A percentile compares a stretch with the other conserved stretches of the same genome.
Conservation (phyloP, 768 basidiomycete genomes). For the Sistotremastrum niveocremeum region DNA sequence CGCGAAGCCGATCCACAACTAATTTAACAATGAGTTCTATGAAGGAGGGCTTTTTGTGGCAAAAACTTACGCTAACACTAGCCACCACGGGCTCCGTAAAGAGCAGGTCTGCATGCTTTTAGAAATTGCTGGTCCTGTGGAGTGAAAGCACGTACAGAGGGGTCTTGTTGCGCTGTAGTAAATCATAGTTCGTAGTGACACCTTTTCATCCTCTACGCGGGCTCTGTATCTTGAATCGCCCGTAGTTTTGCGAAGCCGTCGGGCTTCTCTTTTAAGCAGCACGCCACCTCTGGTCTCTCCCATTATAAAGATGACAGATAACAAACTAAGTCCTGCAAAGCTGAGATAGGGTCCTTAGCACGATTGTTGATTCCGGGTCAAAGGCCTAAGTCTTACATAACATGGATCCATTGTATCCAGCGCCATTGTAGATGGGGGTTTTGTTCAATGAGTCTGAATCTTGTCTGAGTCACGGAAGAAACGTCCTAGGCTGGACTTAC, state of each 20-base stretch:
- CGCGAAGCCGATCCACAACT: conserved; percentile 12
- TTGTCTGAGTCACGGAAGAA: no score
- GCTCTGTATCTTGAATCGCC: conserved; percentile 51
- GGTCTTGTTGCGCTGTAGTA: conserved; percentile 60
- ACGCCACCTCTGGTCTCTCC: conserved; percentile 64
- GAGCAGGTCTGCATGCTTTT: conserved; percentile 34
- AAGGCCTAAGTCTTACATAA: conserved; percentile 30
- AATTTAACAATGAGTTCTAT: neutral
- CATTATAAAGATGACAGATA: conserved; percentile 41
- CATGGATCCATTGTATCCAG: conserved; percentile 76
- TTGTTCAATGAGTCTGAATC: conserved; percentile 28
- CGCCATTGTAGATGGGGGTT: conserved; percentile 50
- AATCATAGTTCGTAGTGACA: conserved; percentile 43
- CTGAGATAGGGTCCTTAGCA: conserved; percentile 20
- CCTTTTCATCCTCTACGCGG: conserved; percentile 48
- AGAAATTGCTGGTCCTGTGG: neutral
- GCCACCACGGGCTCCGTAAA: conserved; percentile 62
- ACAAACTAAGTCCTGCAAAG: conserved; percentile 34
- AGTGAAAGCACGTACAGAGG: conserved; percentile 35
- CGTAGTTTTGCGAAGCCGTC: conserved; percentile 46
- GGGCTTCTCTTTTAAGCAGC: conserved; percentile 52
- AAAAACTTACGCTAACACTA: conserved; percentile 48
- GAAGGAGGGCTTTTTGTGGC: neutral
- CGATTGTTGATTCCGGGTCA: neutral
- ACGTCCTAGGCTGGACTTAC: conserved; percentile 22